Evolutionary conservation across 2,329 filamentous ascomycete species (phyloP).

Genomic region (Bipolaris zeicola): DNA sequence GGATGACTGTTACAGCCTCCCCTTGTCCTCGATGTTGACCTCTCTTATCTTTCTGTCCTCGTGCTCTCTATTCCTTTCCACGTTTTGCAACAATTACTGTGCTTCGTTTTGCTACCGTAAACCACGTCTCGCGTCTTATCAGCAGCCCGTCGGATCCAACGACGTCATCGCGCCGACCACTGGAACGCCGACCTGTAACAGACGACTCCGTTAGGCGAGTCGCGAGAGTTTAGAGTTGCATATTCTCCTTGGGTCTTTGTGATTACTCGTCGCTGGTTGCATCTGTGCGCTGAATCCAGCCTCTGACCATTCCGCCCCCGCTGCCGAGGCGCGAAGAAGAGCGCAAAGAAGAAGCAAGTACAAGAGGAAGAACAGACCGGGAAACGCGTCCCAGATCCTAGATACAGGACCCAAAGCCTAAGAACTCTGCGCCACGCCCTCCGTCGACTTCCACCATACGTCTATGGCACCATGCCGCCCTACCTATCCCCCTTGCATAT

Average conservation of each 20-base stretch:
- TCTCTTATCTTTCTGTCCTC: constrained; percentile 5
- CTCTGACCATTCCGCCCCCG: constrained; percentile 29
- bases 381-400: neutral
- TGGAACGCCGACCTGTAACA: constrained; percentile 3
- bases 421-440: constrained; percentile 1
- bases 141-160: constrained; percentile 7
- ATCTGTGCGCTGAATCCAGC: constrained; percentile 32
- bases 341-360: constrained; percentile 7
- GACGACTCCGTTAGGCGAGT: neutral
- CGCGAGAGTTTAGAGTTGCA: neutral
- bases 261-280: constrained; percentile 9
- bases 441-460: constrained; percentile 17
- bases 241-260: neutral
- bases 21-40: neutral
- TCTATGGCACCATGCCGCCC: constrained; percentile 44
- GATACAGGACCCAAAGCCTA: neutral
- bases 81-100: constrained; percentile 4
- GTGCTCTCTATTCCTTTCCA: neutral
- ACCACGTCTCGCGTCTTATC: constrained; percentile 16
- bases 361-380: neutral
- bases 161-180: constrained; percentile 19
- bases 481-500: constrained; percentile 41
- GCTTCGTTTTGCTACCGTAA: constrained; percentile 5
- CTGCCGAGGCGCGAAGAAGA: constrained; percentile 5
- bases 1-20: constrained; percentile 20